Evolutionary conservation across 225 moss, liverwort and hornwort species (phyloP).

Genomic region (Physcomitrellopsis africana): DNA sequence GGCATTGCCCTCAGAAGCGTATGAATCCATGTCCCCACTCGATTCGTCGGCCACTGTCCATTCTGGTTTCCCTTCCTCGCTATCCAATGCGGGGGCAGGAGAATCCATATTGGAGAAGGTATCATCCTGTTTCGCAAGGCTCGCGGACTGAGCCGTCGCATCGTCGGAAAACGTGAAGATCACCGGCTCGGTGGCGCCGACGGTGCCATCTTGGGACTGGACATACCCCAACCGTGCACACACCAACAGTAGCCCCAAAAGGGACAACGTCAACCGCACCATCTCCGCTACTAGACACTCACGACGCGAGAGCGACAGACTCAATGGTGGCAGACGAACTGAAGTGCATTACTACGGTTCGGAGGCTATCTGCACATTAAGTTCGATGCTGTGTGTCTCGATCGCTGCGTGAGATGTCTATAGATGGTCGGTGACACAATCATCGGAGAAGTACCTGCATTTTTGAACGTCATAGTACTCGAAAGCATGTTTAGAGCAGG

Average conservation of each 20-base stretch:
- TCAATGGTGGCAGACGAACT: too few relatives aligned
- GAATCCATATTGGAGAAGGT: background rate
- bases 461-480: too few relatives aligned
- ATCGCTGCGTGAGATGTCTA: too few relatives aligned
- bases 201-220: background rate
- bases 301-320: too few relatives aligned
- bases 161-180: constrained; percentile 24
- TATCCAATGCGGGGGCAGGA: background rate
- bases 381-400: too few relatives aligned
- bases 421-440: too few relatives aligned
- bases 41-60: too few relatives aligned
- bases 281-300: constrained; percentile 6
- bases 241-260: constrained; percentile 12
- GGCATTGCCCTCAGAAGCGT: background rate
- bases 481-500: too few relatives aligned
- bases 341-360: too few relatives aligned
- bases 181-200: constrained; percentile 14
- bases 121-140: too few relatives aligned
- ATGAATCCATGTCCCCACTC: background rate
- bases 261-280: constrained; percentile 15
- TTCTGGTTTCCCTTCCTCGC: background rate
- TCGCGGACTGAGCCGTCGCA: background rate
- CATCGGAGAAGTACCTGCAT: too few relatives aligned
- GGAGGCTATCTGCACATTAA: too few relatives aligned
- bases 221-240: background rate